Percentiles rank a stretch among this genome's conserved stretches.
Evolutionary conservation across 2,329 filamentous ascomycete genomes (phyloP).

Genomic region (Fonsecaea nubica): DNA sequence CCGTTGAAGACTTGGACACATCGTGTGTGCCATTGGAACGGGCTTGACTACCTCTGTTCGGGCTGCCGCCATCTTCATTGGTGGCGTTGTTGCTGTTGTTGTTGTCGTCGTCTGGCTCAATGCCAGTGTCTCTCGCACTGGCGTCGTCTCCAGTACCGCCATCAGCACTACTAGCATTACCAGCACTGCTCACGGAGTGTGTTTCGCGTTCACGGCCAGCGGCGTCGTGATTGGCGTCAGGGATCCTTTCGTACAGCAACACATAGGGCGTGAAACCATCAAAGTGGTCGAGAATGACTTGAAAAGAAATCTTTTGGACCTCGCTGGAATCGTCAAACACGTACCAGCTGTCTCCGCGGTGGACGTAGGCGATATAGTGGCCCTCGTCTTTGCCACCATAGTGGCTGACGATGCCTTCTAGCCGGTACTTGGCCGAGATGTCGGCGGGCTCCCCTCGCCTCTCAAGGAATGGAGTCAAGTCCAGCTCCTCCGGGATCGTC

Average conservation of each 20-base stretch:
- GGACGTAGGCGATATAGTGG: constrained; percentile 24
- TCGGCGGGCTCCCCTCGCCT: constrained; percentile 13
- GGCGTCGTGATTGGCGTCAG: neutral
- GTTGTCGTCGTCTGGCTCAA: too few species aligned
- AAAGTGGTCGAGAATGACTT: neutral
- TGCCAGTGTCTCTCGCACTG: neutral
- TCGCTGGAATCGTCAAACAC: constrained; percentile 15
- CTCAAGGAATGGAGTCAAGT: constrained; percentile 27
- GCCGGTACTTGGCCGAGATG: constrained; percentile 25
- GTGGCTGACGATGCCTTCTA: constrained; percentile 26
- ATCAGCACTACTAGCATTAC: neutral
- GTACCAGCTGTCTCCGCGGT: constrained; percentile 17
- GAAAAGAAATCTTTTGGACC: constrained; percentile 6
- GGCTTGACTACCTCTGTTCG: neutral
- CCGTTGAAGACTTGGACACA: neutral
- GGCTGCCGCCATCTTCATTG: neutral
- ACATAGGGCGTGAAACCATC: constrained; percentile 30
- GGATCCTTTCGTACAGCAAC: constrained; percentile 29
- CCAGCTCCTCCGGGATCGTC: constrained; percentile 19
- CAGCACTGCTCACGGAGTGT: neutral
- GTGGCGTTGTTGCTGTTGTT: neutral
- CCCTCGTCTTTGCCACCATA: constrained; percentile 11
- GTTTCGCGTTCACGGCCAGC: neutral
- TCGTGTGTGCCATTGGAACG: neutral
- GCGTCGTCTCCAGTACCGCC: neutral